Evolutionary conservation across 2,329 filamentous ascomycete species (phyloP).

Genomic region (Malbranchea cinnamomea): DNA sequence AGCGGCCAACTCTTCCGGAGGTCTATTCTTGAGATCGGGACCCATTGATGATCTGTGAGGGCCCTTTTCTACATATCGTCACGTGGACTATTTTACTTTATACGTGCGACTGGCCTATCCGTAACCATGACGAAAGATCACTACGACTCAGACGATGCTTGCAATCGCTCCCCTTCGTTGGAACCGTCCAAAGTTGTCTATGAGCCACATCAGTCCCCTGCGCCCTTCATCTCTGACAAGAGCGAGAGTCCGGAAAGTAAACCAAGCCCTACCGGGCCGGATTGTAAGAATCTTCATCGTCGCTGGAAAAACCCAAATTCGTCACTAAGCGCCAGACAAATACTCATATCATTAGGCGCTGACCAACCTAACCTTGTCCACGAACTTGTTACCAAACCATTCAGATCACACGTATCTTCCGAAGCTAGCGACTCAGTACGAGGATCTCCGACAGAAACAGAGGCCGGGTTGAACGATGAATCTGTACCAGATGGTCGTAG

Average conservation of each 20-base stretch:
- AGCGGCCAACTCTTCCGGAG: too few relatives aligned
- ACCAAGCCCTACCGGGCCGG: constrained; percentile 18
- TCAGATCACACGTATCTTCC: background rate
- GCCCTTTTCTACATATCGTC: too few relatives aligned
- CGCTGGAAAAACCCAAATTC: constrained; percentile 14
- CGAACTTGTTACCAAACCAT: constrained; percentile 8
- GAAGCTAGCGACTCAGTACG: too few relatives aligned
- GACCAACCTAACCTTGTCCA: constrained; percentile 50
- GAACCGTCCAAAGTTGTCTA: constrained; percentile 18
- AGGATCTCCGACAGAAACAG: background rate
- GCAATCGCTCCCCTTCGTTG: constrained; percentile 23
- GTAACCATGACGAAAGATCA: constrained; percentile 23
- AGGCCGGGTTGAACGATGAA: background rate
- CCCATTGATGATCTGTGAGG: too few relatives aligned
- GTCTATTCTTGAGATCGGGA: too few relatives aligned
- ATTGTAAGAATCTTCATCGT: constrained; percentile 20
- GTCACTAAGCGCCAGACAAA: constrained; percentile 47
- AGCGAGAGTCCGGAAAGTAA: constrained; percentile 14
- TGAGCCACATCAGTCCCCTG: constrained; percentile 17
- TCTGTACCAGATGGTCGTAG: too few relatives aligned
- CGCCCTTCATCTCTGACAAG: constrained; percentile 17
- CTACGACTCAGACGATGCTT: constrained; percentile 28
- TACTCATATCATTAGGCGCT: constrained; percentile 51
- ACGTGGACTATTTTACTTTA: too few relatives aligned
- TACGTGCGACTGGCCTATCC: constrained; percentile 17